Percentiles rank a stretch among this genome's conserved stretches.
Conservation (phyloP, 345 rosid species). For the Brassica cretica region DNA sequence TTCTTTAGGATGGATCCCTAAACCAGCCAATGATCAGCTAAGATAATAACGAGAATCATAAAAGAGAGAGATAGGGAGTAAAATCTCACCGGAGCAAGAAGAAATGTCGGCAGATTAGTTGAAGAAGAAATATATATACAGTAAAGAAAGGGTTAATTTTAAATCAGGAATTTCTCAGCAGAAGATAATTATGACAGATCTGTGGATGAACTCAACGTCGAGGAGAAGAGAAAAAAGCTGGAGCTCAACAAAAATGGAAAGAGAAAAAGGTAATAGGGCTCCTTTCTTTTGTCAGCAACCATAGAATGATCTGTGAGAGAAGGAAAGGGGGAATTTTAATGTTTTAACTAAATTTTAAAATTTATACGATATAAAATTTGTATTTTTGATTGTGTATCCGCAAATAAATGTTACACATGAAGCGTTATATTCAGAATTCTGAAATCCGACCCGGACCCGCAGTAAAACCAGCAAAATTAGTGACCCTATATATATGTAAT, state of each 20-base stretch:
- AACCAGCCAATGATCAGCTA: not conserved
- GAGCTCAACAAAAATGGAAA: constrained; percentile 28
- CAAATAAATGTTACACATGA: no score
- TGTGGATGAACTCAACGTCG: not conserved
- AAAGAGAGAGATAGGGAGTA: not conserved
- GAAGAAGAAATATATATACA: constrained; percentile 1
- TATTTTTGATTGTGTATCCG: no score
- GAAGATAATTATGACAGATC: not conserved
- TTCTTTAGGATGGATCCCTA: constrained; percentile 26
- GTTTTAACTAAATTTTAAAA: not conserved
- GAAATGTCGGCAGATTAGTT: constrained; percentile 8
- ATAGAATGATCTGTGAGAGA: constrained; percentile 33
- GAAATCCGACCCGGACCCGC: no score
- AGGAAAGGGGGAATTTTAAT: constrained; percentile 28
- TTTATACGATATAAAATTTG: no score
- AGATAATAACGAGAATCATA: constrained; percentile 4
- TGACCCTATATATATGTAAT: no score
- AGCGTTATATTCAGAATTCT: no score
- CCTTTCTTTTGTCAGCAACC: constrained; percentile 21
- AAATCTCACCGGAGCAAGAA: constrained; percentile 24
- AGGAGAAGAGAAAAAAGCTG: constrained; percentile 1
- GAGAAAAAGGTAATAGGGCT: constrained; percentile 21
- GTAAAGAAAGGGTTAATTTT: not conserved
- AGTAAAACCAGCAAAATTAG: no score
- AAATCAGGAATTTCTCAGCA: not conserved